Conservation (phyloP, 1,284 basidiomycete species). For the Blastosporella zonata region DNA sequence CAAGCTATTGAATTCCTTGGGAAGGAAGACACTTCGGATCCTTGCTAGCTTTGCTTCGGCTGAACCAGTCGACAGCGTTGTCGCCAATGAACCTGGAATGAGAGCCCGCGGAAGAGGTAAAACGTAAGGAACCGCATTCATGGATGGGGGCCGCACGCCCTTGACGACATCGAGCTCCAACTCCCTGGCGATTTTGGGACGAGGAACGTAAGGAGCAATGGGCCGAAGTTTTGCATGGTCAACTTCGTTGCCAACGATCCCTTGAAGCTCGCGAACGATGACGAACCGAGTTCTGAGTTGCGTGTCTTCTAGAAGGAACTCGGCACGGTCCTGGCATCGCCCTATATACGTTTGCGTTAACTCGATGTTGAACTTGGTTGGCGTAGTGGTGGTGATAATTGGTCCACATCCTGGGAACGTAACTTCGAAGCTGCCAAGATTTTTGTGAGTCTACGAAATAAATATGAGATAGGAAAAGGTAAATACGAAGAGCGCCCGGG, state of each 20-base stretch:
- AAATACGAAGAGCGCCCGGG: constrained; percentile 29
- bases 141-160: constrained; percentile 43
- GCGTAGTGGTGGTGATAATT: constrained; percentile 25
- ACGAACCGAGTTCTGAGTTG: constrained; percentile 39
- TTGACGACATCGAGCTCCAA: constrained; percentile 42
- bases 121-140: constrained; percentile 40
- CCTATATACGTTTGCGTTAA: constrained; percentile 41
- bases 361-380: constrained; percentile 31
- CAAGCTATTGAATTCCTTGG: constrained; percentile 32
- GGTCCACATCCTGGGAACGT: constrained; percentile 14
- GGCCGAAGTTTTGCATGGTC: constrained; percentile 53
- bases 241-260: constrained; percentile 39
- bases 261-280: constrained; percentile 40
- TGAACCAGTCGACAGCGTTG: constrained; percentile 29
- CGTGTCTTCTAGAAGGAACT: constrained; percentile 40
- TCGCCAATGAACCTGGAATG: constrained; percentile 35
- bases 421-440: constrained; percentile 32
- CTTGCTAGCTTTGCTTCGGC: constrained; percentile 23
- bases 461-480: background rate
- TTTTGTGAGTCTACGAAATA: background rate
- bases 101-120: constrained; percentile 35
- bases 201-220: constrained; percentile 49
- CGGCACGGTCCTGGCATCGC: constrained; percentile 44
- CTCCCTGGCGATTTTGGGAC: constrained; percentile 35
- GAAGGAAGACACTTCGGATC: constrained; percentile 36